Percentiles rank a stretch among this genome's conserved stretches.
Evolutionary conservation across 495 filamentous ascomycete species (phyloP).

Genomic region (Amorphotheca resinae): DNA sequence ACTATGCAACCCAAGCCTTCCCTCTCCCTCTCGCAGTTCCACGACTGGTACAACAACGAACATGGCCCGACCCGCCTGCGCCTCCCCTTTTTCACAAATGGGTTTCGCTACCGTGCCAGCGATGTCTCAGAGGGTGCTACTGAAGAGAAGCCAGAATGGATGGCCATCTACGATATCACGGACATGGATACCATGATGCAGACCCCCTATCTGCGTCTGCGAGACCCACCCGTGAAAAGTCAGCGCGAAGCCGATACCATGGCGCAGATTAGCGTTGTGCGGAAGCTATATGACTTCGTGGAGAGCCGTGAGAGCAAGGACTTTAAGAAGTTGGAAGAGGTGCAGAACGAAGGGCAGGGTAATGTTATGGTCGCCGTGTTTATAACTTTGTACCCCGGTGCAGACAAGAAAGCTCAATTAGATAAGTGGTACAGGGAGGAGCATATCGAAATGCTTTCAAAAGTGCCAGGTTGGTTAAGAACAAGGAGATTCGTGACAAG

Average conservation of each 20-base stretch:
- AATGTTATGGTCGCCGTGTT: slow-evolving; percentile 50
- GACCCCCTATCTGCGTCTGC: slow-evolving; percentile 53
- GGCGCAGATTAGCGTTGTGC: slow-evolving; percentile 57
- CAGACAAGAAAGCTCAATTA: slow-evolving; percentile 41
- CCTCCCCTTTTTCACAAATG: slow-evolving; percentile 59
- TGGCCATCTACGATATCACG: slow-evolving; percentile 70
- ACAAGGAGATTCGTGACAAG: slow-evolving; percentile 51
- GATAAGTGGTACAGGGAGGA: slow-evolving; percentile 60
- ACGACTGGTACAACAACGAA: slow-evolving; percentile 88
- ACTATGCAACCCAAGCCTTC: slow-evolving; percentile 60
- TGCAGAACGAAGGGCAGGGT: slow-evolving; percentile 47
- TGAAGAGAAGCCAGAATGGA: slow-evolving; percentile 46
- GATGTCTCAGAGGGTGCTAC: slow-evolving; percentile 28
- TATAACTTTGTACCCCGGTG: slow-evolving; percentile 39
- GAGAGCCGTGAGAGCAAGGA: slow-evolving; percentile 35
- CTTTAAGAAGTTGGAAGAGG: slow-evolving; percentile 46
- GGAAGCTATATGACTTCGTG: slow-evolving; percentile 55
- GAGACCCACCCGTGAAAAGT: slow-evolving; percentile 50
- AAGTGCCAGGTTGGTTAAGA: slow-evolving; percentile 65
- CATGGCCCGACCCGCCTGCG: slow-evolving; percentile 68
- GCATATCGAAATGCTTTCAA: slow-evolving; percentile 56
- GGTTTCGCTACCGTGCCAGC: slow-evolving; percentile 60
- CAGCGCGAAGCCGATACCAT: slow-evolving; percentile 64
- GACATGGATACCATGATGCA: slow-evolving; percentile 56
- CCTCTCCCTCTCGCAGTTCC: slow-evolving; percentile 56